phyloP scores from a whole-genome alignment of 2,329 filamentous ascomycete species.

The Fusarium sp. region DNA sequence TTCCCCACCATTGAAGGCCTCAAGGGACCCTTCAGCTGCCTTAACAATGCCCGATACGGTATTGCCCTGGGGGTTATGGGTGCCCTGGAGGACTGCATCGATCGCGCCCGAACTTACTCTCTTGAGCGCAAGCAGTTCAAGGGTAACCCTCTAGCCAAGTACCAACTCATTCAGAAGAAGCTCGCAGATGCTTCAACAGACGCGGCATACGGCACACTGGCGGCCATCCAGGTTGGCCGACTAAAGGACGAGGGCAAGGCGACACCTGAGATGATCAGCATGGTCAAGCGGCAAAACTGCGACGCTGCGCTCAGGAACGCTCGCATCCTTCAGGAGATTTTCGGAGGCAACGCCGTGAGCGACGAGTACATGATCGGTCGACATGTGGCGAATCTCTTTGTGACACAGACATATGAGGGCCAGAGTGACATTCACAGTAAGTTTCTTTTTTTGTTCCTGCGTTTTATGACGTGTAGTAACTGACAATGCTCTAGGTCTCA shows the following conservation, averaged over 20 bases:
- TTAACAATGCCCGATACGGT: constrained; percentile 93
- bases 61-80: constrained; percentile 96
- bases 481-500: constrained; percentile 67
- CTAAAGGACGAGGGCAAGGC: constrained; percentile 92
- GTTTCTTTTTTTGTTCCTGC: constrained; percentile 51
- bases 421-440: constrained; percentile 97
- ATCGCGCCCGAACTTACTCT: constrained; percentile 85
- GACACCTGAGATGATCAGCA: constrained; percentile 93
- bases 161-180: constrained; percentile 98
- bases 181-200: constrained; percentile 92
- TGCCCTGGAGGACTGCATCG: constrained; percentile 91
- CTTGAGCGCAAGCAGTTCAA: constrained; percentile 97
- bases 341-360: constrained; percentile 97
- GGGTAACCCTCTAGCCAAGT: constrained; percentile 92
- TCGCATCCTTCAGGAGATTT: constrained; percentile 89
- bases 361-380: constrained; percentile 96
- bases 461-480: constrained; percentile 30
- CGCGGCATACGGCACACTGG: constrained; percentile 89
- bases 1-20: constrained; percentile 91
- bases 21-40: constrained; percentile 88
- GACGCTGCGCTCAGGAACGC: constrained; percentile 87
- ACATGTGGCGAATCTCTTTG: constrained; percentile 95
- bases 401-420: constrained; percentile 97
- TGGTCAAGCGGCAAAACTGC: constrained; percentile 99
- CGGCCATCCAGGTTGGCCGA: constrained; percentile 88